Percentiles rank a stretch among this genome's conserved stretches.
Conservation (phyloP, 257 asterid genomes). For the Verbena officinalis region DNA sequence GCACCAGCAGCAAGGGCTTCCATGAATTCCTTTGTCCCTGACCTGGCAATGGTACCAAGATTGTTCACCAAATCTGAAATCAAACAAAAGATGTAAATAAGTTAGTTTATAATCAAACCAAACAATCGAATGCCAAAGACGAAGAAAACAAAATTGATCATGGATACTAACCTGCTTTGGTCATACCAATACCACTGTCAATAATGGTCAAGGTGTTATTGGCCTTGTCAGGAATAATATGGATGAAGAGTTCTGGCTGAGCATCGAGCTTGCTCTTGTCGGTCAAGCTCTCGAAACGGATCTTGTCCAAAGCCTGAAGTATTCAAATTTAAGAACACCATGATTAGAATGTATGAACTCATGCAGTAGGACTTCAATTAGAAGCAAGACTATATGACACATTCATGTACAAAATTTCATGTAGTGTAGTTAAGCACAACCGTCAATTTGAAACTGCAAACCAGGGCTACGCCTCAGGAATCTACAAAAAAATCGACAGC, state of each 20-base stretch:
- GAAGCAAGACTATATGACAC: neutral
- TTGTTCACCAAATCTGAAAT: conserved; percentile 71
- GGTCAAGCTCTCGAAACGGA: conserved; percentile 63
- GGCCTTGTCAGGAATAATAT: conserved; percentile 64
- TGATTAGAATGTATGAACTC: neutral
- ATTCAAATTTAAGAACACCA: neutral
- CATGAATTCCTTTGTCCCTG: conserved; percentile 75
- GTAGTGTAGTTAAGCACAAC: neutral
- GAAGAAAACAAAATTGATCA: neutral
- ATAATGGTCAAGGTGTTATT: conserved; percentile 54
- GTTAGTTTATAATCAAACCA: neutral
- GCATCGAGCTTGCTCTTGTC: conserved; percentile 73
- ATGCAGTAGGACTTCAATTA: too few species aligned
- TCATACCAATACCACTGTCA: conserved; percentile 77
- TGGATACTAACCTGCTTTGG: conserved; percentile 63
- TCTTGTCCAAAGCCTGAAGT: conserved; percentile 65
- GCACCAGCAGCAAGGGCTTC: conserved; percentile 76
- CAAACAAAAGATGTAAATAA: neutral
- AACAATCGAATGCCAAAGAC: neutral
- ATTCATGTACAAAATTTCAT: neutral
- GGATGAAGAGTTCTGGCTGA: conserved; percentile 66
- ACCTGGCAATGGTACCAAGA: conserved; percentile 70
- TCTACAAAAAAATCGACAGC: too few species aligned
- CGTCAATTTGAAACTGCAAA: neutral
- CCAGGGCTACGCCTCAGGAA: neutral